Conservation (phyloP, 495 filamentous ascomycete genomes). For the Apiosordaria backusii region DNA sequence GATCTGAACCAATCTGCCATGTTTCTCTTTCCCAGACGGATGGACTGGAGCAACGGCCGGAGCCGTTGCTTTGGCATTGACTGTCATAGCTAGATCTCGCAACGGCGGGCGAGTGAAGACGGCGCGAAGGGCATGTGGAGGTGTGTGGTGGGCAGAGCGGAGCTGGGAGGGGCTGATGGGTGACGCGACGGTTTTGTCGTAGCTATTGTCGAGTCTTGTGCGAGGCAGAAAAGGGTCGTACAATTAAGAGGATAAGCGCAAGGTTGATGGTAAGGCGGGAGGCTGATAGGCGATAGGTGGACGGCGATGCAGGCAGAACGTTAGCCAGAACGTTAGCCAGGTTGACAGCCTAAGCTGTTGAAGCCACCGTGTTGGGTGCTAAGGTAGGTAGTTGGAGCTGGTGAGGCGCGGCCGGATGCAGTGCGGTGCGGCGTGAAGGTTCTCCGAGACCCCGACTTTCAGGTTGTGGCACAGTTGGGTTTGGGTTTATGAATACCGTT, state of each 20-base stretch:
- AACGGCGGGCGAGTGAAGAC: not conserved
- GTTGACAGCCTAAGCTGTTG: not conserved
- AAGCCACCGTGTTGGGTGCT: not conserved
- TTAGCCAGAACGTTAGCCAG: too few species aligned
- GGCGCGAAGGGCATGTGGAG: not conserved
- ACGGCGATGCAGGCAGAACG: not conserved
- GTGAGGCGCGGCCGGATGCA: not conserved
- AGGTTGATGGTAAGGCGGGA: not conserved
- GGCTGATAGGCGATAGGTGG: not conserved
- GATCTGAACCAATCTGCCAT: constrained; percentile 62
- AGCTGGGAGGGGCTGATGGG: not conserved
- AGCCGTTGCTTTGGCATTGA: constrained; percentile 7
- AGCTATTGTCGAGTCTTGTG: not conserved
- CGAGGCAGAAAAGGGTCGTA: not conserved
- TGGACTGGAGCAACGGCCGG: constrained; percentile 35
- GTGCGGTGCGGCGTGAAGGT: not conserved
- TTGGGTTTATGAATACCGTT: too few species aligned
- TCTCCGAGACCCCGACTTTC: not conserved
- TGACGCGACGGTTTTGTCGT: not conserved
- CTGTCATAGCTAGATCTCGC: constrained; percentile 6
- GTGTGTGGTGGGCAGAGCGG: not conserved
- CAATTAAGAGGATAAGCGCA: not conserved
- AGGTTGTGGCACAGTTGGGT: too few species aligned
- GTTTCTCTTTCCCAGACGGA: constrained; percentile 62
- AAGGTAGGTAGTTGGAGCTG: not conserved